Conservation (phyloP, 441 rosid genomes). For the Flueggea neowawraea region DNA sequence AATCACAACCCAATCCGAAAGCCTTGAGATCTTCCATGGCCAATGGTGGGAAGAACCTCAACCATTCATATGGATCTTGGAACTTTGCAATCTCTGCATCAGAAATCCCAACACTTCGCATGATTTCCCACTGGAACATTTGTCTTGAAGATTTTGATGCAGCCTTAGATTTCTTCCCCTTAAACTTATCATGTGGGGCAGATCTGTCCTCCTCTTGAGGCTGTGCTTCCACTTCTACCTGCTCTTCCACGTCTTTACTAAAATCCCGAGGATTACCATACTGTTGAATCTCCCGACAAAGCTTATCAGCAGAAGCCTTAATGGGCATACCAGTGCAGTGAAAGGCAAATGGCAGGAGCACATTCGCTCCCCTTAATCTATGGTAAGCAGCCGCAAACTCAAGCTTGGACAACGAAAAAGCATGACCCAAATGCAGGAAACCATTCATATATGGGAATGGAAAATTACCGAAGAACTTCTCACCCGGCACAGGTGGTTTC, state of each 20-base stretch:
- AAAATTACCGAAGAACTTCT: conserved; percentile 85
- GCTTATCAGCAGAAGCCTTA: conserved; percentile 94
- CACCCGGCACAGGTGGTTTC: conserved; percentile 50
- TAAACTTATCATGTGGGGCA: conserved; percentile 50
- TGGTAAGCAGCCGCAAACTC: conserved; percentile 87
- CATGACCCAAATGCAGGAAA: conserved; percentile 83
- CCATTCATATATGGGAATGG: conserved; percentile 98
- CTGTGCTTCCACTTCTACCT: conserved; percentile 19
- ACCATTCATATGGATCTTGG: conserved; percentile 78
- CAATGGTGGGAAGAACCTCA: conserved; percentile 70
- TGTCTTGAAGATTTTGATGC: conserved; percentile 78
- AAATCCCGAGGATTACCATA: conserved; percentile 86
- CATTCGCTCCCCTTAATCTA: conserved; percentile 79
- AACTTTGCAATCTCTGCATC: conserved; percentile 68
- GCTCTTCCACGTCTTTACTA: conserved; percentile 33
- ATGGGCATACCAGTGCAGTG: conserved; percentile 98
- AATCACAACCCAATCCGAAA: conserved; percentile 91
- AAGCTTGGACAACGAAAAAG: conserved; percentile 80
- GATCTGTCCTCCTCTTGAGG: conserved; percentile 28
- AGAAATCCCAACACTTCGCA: conserved; percentile 80
- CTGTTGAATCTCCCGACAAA: conserved; percentile 62
- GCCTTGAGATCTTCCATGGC: conserved; percentile 84
- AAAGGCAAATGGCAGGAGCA: conserved; percentile 81
- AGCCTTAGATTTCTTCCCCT: conserved; percentile 83
- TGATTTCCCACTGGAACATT: conserved; percentile 88